A percentile compares a stretch with the other conserved stretches of the same genome.
These are phyloP conservation scores for Blastomyces percursus DNA, from an alignment of 2,329 filamentous ascomycete species.

Conservation along the genomic window DNA sequence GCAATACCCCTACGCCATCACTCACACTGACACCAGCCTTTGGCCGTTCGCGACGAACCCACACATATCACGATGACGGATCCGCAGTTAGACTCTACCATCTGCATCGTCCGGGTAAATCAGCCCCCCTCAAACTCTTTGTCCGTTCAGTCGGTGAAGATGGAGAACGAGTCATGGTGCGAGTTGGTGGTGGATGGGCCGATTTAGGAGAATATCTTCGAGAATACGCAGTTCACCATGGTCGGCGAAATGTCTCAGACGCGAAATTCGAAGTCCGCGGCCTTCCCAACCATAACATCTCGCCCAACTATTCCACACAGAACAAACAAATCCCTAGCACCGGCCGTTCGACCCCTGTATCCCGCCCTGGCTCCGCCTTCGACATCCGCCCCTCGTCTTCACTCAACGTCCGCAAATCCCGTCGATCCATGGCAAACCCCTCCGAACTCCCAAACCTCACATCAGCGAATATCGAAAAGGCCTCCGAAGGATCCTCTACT, in stretches of 20 bases:
- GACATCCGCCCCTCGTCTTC: constrained; percentile 30
- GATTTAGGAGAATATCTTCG: constrained; percentile 90
- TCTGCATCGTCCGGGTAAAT: constrained; percentile 69
- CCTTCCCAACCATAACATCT: constrained; percentile 23
- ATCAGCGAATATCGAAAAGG: constrained; percentile 20
- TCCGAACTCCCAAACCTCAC: constrained; percentile 21
- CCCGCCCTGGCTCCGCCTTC: constrained; percentile 28
- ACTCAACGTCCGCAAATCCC: constrained; percentile 29
- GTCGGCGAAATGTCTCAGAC: constrained; percentile 53
- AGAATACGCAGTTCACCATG: constrained; percentile 87
- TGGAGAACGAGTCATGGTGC: constrained; percentile 92
- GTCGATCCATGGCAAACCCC: constrained; percentile 26
- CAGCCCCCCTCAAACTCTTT: constrained; percentile 86
- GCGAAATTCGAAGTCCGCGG: constrained; percentile 47
- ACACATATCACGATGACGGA: constrained; percentile 37
- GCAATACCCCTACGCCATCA: constrained; percentile 52
- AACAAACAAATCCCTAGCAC: constrained; percentile 11
- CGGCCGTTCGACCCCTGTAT: constrained; percentile 25
- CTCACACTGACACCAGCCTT: constrained; percentile 56
- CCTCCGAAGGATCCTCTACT: constrained; percentile 17
- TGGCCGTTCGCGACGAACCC: constrained; percentile 25
- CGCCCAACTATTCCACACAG: constrained; percentile 13
- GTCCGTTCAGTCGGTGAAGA: constrained; percentile 84
- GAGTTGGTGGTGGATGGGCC: constrained; percentile 96
- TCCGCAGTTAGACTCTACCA: constrained; percentile 87